A percentile compares a stretch with the other conserved stretches of the same genome.
Conservation (phyloP, 2,329 filamentous ascomycete genomes). For the Ophiostoma sp. region DNA sequence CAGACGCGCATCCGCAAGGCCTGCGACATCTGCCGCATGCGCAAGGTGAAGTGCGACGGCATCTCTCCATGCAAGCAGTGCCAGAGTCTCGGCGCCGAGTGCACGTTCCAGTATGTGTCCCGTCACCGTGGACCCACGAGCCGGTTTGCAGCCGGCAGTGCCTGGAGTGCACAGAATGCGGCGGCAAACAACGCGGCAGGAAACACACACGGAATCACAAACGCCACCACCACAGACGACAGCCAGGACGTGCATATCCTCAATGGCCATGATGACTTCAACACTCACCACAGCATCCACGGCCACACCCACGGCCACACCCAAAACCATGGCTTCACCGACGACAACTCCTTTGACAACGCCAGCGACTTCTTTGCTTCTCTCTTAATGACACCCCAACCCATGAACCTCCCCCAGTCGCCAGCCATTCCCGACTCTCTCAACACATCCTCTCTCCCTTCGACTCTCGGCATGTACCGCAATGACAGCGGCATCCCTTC, state of each 20-base stretch:
- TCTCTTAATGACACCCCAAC: conserved; percentile 13
- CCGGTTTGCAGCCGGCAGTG: conserved; percentile 46
- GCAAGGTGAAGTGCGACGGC: conserved; percentile 53
- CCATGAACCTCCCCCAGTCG: conserved; percentile 1
- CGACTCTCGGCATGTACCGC: neutral
- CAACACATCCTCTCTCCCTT: neutral
- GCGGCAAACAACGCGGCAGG: neutral
- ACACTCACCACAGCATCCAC: neutral
- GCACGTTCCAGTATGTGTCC: conserved; percentile 58
- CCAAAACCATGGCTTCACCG: conserved; percentile 25
- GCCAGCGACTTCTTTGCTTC: conserved; percentile 16
- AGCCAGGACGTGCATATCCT: neutral
- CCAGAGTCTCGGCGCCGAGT: conserved; percentile 57
- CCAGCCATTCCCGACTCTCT: neutral
- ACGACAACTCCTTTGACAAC: neutral
- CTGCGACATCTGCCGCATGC: conserved; percentile 62
- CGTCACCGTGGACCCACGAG: conserved; percentile 61
- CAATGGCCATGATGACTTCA: conserved; percentile 24
- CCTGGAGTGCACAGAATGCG: conserved; percentile 14
- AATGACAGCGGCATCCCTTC: neutral
- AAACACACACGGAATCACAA: neutral
- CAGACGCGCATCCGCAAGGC: conserved; percentile 56
- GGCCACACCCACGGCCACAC: neutral
- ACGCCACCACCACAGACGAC: neutral
- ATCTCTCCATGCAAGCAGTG: conserved; percentile 51